Base-by-base conservation (phyloP, 2,329 filamentous ascomycete genomes). In the Pseudopyrenochaeta lycopersici region DNA sequence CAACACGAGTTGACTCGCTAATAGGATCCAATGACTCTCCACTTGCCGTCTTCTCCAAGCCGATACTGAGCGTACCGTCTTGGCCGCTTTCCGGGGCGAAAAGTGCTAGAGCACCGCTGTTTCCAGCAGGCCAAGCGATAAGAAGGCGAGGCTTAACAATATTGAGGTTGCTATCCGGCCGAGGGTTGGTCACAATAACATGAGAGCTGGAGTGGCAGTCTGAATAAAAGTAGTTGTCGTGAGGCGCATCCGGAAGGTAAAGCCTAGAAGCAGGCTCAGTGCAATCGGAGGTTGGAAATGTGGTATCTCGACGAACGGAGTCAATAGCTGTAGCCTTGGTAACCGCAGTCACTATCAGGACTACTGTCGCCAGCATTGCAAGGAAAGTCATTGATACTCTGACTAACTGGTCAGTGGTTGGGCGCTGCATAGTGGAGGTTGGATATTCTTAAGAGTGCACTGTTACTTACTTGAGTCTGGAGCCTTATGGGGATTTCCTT, bases 221-320 rank as follows among this genome's bases (percentile, higher is more conserved):
- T 0, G 85, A 88, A 60, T 87, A 85, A 73, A 89, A 88, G 71
- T 85, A 88, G 63, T 89, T 88, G 33, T 85, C 78, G 54, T 88
- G 87, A 0, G 86, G 86, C 1, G 81, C 79, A 57, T 87, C 84
- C 29, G 77, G 82, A 2, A 87, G 74, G 53, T 80, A 75, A 7
- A 82, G 69, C 18, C 74, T 57, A 9, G 59, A 60, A 2, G 62
- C 56, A 12, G 55, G 46, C 32, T 59, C 53, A 11, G 44, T 36
- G 46, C 63, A 66, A 27, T 48, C 20, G 3, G 21, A 17, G 18
- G 42, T 27, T 20, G 51, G 15, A 23, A 48, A 32, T 17, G 40
- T 29, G 3, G 23, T 15, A 29, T 15, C 14, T 30, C 23, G 23
- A 29, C 20, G 36, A 39, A 18, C 10, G 6, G 14, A 5, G 23